phyloP scores from a whole-genome alignment of 768 basidiomycete genomes.

The Tephrocybe sp. region DNA sequence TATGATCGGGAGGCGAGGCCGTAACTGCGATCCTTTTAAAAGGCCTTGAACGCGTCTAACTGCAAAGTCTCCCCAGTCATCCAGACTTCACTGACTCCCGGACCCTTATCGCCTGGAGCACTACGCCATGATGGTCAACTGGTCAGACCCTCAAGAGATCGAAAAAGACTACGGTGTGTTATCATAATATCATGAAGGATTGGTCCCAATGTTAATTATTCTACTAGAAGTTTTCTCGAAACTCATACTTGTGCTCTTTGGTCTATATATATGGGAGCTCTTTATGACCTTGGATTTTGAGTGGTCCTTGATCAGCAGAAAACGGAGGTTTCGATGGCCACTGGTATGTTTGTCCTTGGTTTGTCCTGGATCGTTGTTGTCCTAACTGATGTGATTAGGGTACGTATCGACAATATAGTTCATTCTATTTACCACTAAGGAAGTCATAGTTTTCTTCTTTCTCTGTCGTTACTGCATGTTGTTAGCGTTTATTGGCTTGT shows the following conservation, averaged over 20 bases:
- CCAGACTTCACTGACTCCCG: not conserved
- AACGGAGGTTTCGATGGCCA: slow-evolving; percentile 66
- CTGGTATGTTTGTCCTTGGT: slow-evolving; percentile 43
- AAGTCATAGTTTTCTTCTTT: slow-evolving; percentile 72
- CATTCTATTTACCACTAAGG: too few relatives aligned
- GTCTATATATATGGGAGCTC: slow-evolving; percentile 69
- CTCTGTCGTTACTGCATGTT: slow-evolving; percentile 72
- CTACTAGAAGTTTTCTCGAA: slow-evolving; percentile 54
- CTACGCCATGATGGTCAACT: slow-evolving; percentile 37
- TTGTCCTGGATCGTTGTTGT: not conserved
- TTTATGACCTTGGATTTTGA: slow-evolving; percentile 66
- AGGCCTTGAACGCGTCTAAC: slow-evolving; percentile 1
- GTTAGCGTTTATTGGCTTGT: slow-evolving; percentile 66
- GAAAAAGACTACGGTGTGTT: slow-evolving; percentile 39
- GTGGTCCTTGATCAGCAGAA: slow-evolving; percentile 58
- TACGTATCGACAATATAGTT: slow-evolving; percentile 13
- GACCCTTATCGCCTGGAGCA: not conserved
- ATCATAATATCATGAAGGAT: slow-evolving; percentile 1
- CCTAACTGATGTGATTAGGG: slow-evolving; percentile 20
- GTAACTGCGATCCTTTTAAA: slow-evolving; percentile 14
- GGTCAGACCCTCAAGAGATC: slow-evolving; percentile 46
- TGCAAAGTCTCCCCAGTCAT: not conserved
- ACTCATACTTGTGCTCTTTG: slow-evolving; percentile 62
- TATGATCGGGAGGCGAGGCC: slow-evolving; percentile 22
- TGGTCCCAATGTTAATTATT: not conserved